Base-by-base conservation (phyloP, 2,329 filamentous ascomycete species). In the Gnomoniopsis smithogilvyi region DNA sequence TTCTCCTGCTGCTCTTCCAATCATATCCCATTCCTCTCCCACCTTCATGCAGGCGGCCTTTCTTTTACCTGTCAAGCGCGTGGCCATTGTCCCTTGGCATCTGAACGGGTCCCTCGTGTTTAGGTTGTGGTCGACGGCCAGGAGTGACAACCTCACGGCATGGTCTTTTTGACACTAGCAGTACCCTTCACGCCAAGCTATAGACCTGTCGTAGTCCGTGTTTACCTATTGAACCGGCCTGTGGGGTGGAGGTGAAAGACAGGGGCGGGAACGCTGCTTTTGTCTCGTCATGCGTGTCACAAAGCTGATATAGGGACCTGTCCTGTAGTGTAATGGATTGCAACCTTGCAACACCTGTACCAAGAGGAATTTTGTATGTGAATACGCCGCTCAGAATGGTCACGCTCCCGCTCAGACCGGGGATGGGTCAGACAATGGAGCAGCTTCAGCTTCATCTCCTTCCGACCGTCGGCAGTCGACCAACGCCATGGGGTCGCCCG, bases 301-400 rank as follows among this genome's bases (percentile, higher is more conserved):
- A 8, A 8, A 15, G 30, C 36, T 46, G 15, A 24, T n/a, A 10
- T 8, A 22, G 7, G 30, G 48, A 19, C 36, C 6, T n/a, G n/a
- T n/a, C 8, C 33, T n/a, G 57, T 61, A 87, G 84, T 87, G 84
- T 70, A 83, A 87, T 70, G 84, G 83, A 26, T 67, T 76, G 50
- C 76, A 74, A 54, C 84, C 83, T 41, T 88, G 85, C 70, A 78
- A 77, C 60, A 82, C 80, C 24, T 88, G 85, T 70, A 72, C 75
- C 48, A 86, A 83, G 72, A 79, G 82, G 68, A 73, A 67, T 21
- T 68, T 80, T 57, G 67, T 64, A 3, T 83, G 80, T 64, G 65
- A 71, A 30, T 83, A 82, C 65, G 72, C 71, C n/a, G n/a, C 56
- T 17, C 48, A 51, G 8, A 62, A 55, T 52, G 68, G 64, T 38